Evolutionary conservation across 176 grass and related monocot genomes (phyloP).

Genomic region (Bonia amplexicaulis): DNA sequence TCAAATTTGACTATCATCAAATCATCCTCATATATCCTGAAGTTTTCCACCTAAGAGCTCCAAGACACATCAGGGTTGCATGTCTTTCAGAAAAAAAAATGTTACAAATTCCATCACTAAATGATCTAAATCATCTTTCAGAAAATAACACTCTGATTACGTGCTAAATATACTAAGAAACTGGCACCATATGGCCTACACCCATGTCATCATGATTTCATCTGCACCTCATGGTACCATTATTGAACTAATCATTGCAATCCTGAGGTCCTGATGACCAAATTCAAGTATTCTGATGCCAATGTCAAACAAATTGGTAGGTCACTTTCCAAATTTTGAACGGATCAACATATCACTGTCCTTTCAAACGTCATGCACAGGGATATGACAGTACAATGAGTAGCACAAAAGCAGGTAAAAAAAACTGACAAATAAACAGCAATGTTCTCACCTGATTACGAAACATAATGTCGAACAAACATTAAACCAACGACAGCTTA

Average conservation of each 20-base stretch:
- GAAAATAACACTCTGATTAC: neutral
- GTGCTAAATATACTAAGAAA: neutral
- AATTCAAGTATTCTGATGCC: neutral
- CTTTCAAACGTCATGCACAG: neutral
- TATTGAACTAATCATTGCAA: neutral
- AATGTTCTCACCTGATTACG: slow-evolving; percentile 72
- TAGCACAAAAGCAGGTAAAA: neutral
- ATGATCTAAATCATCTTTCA: neutral
- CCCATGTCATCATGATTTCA: neutral
- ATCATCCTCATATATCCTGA: neutral
- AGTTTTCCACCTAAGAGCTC: neutral
- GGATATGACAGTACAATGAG: neutral
- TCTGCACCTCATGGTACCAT: neutral
- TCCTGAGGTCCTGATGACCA: neutral
- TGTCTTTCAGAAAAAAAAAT: neutral
- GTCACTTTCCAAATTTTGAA: neutral
- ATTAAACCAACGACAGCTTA: slow-evolving; percentile 28
- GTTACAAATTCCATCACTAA: neutral
- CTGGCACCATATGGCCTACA: neutral
- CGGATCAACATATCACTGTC: neutral
- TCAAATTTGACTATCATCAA: neutral
- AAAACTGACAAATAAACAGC: slow-evolving; percentile 7
- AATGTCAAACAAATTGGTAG: neutral
- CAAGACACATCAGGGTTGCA: neutral
- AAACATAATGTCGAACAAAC: slow-evolving; percentile 59